Percentiles rank a stretch among this genome's conserved stretches.
Evolutionary conservation across 352 stramenopile species (phyloP).

Genomic region (Plasmopara muralis): DNA sequence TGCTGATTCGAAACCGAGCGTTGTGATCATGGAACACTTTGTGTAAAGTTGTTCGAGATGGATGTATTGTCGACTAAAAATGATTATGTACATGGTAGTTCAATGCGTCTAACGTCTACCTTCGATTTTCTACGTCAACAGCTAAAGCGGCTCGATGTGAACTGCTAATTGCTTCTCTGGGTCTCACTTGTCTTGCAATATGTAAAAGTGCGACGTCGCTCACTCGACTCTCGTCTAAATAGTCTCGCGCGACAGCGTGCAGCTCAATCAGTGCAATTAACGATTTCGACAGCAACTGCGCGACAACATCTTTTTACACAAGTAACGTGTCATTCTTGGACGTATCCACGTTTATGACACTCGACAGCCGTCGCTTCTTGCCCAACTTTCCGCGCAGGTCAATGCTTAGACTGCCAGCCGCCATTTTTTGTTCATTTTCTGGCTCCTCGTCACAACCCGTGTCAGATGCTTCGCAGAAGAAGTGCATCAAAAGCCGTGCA

Average conservation of each 20-base stretch:
- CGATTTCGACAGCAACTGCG: slow-evolving; percentile 44
- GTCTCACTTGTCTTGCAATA: slow-evolving; percentile 18
- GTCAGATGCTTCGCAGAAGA: slow-evolving; percentile 59
- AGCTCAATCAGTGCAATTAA: slow-evolving; percentile 32
- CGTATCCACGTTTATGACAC: slow-evolving; percentile 10
- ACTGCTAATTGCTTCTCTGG: slow-evolving; percentile 12
- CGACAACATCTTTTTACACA: slow-evolving; percentile 8
- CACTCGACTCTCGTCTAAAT: slow-evolving; percentile 31
- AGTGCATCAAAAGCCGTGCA: slow-evolving; percentile 68
- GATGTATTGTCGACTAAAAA: slow-evolving; percentile 7
- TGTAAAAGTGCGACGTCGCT: slow-evolving; percentile 19
- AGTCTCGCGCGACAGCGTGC: slow-evolving; percentile 15
- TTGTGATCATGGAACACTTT: slow-evolving; percentile 30
- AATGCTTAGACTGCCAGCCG: slow-evolving; percentile 19
- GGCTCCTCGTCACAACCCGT: slow-evolving; percentile 24
- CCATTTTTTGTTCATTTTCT: slow-evolving; percentile 9
- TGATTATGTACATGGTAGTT: slow-evolving; percentile 35
- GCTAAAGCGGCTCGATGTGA: slow-evolving; percentile 23
- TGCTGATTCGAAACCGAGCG: slow-evolving; percentile 12
- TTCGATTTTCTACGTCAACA: slow-evolving; percentile 22
- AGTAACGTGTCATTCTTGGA: slow-evolving; percentile 7
- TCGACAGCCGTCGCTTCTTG: slow-evolving; percentile 55
- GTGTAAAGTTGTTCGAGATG: slow-evolving; percentile 25
- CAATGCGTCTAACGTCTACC: slow-evolving; percentile 25
- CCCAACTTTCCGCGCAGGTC: slow-evolving; percentile 34